A percentile compares a stretch with the other conserved stretches of the same genome.
phyloP scores from a whole-genome alignment of 306 rosid species.

The Macrotyloma uniflorum region DNA sequence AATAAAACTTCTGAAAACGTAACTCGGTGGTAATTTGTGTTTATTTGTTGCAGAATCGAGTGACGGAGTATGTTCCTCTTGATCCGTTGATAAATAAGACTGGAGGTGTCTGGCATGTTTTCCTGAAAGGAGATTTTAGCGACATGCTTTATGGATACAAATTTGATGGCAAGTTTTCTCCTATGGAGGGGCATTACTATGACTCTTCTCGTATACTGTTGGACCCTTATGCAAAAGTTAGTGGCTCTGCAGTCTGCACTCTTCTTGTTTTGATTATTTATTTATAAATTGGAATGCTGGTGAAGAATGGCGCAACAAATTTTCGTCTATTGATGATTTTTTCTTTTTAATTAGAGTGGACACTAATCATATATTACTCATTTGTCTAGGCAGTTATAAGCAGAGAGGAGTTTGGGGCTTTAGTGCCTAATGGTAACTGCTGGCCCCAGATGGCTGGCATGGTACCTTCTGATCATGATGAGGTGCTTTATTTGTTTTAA shows the following conservation, averaged over 20 bases:
- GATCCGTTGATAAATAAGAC: slow-evolving; percentile 75
- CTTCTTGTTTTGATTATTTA: background rate
- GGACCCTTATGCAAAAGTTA: slow-evolving; percentile 95
- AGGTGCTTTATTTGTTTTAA: slow-evolving; percentile 51
- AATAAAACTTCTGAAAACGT: background rate
- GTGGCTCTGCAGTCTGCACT: slow-evolving; percentile 32
- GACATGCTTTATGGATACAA: slow-evolving; percentile 85
- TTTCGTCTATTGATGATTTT: background rate
- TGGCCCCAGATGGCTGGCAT: slow-evolving; percentile 97
- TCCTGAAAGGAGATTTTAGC: slow-evolving; percentile 75
- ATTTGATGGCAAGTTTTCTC: slow-evolving; percentile 75
- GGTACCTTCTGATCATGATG: slow-evolving; percentile 61
- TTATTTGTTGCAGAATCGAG: slow-evolving; percentile 66
- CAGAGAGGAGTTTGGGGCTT: slow-evolving; percentile 79
- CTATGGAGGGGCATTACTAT: slow-evolving; percentile 70
- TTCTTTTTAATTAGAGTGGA: slow-evolving; percentile 19
- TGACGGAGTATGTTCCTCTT: slow-evolving; percentile 66
- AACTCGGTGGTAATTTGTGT: background rate
- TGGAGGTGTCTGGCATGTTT: slow-evolving; percentile 91
- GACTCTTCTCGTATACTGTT: slow-evolving; percentile 68
- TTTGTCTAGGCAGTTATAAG: slow-evolving; percentile 87
- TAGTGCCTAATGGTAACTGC: slow-evolving; percentile 77
- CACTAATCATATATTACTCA: slow-evolving; percentile 40
- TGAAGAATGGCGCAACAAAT: background rate
- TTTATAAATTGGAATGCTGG: background rate